phyloP scores from a whole-genome alignment of 2,329 filamentous ascomycete genomes.

The Fonsecaea nubica region DNA sequence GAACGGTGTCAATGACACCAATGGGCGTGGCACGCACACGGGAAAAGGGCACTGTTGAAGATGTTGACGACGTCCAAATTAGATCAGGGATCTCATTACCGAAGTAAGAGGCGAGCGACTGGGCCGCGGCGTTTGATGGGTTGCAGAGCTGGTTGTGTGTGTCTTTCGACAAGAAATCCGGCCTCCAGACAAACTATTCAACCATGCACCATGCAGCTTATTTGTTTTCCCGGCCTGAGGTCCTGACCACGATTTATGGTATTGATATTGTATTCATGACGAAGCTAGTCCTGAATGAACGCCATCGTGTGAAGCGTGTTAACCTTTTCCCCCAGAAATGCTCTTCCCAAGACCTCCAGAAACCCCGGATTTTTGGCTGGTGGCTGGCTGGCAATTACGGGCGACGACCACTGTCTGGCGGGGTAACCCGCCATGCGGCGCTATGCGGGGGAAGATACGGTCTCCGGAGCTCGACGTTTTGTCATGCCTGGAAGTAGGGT shows the following conservation, averaged over 20 bases:
- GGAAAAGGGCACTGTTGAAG: background rate
- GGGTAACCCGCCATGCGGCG: background rate
- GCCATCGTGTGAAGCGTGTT: background rate
- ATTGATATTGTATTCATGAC: slow-evolving; percentile 9
- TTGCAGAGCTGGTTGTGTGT: background rate
- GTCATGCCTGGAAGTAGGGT: background rate
- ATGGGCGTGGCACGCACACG: background rate
- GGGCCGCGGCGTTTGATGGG: background rate
- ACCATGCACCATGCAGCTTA: slow-evolving; percentile 13
- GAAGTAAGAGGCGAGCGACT: slow-evolving; percentile 18
- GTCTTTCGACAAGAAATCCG: background rate
- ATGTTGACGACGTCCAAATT: slow-evolving; percentile 21
- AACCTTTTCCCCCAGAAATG: slow-evolving; percentile 7
- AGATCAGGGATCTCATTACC: slow-evolving; percentile 23
- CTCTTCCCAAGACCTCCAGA: background rate
- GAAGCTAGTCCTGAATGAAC: slow-evolving; percentile 5
- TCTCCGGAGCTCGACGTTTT: background rate
- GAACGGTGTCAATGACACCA: background rate
- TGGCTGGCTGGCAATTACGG: too few species aligned
- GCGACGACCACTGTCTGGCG: too few species aligned
- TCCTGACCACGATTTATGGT: slow-evolving; percentile 7
- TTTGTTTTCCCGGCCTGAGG: slow-evolving; percentile 25
- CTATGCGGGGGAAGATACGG: background rate
- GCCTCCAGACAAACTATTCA: background rate
- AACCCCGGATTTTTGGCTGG: background rate